Percentiles rank a stretch among this genome's conserved stretches.
Conservation (phyloP, 2,329 filamentous ascomycete species). For the Fusarium azukiicola region DNA sequence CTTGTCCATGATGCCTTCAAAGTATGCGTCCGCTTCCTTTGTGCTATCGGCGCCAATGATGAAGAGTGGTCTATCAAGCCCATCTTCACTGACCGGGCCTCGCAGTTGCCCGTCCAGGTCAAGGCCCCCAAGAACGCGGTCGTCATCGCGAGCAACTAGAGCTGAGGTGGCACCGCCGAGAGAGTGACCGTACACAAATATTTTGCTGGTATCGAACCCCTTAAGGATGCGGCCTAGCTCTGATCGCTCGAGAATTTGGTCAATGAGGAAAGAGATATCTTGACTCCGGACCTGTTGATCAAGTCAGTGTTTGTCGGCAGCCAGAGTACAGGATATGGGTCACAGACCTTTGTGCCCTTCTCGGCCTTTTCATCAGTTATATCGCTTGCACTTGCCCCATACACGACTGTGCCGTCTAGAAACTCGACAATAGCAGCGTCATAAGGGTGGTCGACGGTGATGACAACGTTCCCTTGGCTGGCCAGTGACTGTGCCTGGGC, state of each 20-base stretch:
- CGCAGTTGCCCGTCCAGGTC: slow-evolving; percentile 62
- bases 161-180: slow-evolving; percentile 61
- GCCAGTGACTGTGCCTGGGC: slow-evolving; percentile 66
- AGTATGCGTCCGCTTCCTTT: slow-evolving; percentile 21
- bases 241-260: slow-evolving; percentile 51
- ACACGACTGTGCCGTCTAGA: slow-evolving; percentile 59
- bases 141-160: slow-evolving; percentile 53
- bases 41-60: slow-evolving; percentile 21
- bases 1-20: slow-evolving; percentile 24
- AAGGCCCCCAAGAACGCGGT: slow-evolving; percentile 59
- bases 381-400: slow-evolving; percentile 14
- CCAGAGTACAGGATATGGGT: not conserved
- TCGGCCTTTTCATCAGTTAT: slow-evolving; percentile 47
- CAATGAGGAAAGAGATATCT: slow-evolving; percentile 61
- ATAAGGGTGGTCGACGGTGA: slow-evolving; percentile 70
- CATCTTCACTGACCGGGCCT: slow-evolving; percentile 43
- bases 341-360: not conserved
- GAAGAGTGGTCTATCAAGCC: slow-evolving; percentile 49
- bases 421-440: slow-evolving; percentile 67
- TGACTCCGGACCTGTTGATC: slow-evolving; percentile 53
- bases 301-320: not conserved
- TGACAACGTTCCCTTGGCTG: slow-evolving; percentile 66
- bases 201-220: slow-evolving; percentile 44
- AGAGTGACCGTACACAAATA: slow-evolving; percentile 61
- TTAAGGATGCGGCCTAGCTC: slow-evolving; percentile 34